Conservation (phyloP, 1,284 basidiomycete species). For the Sanghuangporus weigelae region DNA sequence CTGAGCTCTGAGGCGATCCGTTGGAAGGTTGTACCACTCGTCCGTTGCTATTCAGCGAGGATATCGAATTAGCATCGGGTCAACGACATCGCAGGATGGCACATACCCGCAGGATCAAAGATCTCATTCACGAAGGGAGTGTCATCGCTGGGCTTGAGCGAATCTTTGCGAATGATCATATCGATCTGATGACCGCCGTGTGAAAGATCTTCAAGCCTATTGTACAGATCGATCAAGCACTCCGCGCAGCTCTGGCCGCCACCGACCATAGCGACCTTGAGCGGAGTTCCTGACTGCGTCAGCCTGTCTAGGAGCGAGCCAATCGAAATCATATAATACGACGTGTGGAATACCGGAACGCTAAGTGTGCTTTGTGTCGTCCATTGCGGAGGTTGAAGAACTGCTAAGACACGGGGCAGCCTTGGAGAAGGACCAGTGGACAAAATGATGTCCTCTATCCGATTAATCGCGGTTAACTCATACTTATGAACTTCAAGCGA, state of each 20-base stretch:
- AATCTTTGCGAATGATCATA: slow-evolving; percentile 50
- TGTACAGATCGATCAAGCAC: slow-evolving; percentile 45
- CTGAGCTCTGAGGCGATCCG: slow-evolving; percentile 31
- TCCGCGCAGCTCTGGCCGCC: slow-evolving; percentile 53
- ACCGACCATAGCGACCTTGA: slow-evolving; percentile 49
- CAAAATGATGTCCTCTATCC: slow-evolving; percentile 41
- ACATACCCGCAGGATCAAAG: slow-evolving; percentile 48
- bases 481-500: not conserved
- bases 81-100: slow-evolving; percentile 6
- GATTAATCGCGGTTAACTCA: not conserved
- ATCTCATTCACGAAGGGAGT: slow-evolving; percentile 56
- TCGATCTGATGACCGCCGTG: slow-evolving; percentile 37
- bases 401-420: slow-evolving; percentile 36
- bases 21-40: slow-evolving; percentile 34
- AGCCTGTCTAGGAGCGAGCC: slow-evolving; percentile 30
- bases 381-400: slow-evolving; percentile 23
- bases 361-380: not conserved
- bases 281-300: slow-evolving; percentile 24
- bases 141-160: slow-evolving; percentile 52
- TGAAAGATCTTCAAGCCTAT: slow-evolving; percentile 33
- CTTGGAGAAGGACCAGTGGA: slow-evolving; percentile 46
- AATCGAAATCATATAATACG: slow-evolving; percentile 38
- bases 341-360: slow-evolving; percentile 40
- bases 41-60: slow-evolving; percentile 33
- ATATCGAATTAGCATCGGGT: slow-evolving; percentile 4